Base-by-base conservation (phyloP, 352 stramenopile species). In the Globisporangium cederbergense region DNA sequence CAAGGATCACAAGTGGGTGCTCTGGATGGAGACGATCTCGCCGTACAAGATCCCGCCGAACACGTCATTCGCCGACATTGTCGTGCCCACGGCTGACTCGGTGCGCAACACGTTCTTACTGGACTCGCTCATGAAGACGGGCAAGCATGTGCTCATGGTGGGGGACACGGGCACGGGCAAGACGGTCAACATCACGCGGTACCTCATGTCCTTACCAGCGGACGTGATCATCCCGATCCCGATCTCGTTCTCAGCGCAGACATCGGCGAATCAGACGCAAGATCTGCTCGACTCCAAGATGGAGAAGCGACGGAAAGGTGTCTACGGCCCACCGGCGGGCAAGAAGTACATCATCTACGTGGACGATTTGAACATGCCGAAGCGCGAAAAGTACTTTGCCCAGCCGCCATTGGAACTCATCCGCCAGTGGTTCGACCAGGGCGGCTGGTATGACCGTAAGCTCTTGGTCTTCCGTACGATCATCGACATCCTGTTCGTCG, bases 301-400 rank as follows among this genome's bases (percentile, higher is more conserved):
- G 75, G 92, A 98, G 63, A 98, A 98, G 66, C 79, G 95, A 0
- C 71, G 93, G 16, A 98, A 97, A 60, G 94, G 96, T 10, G 86
- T 98, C 0, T 98, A 96, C 59, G 92, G 93, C 1, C 93, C 94
- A 8, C 79, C 90, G 0, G 83, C 89, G 18, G 93, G 95, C 4
- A 98, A 98, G 68, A 91, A 92, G 34, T 97, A 94, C 67, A 93
- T 98, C 42, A 77, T 98, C n/a, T 98, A 98, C 68, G 88, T 98
- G 42, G 95, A 98, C 67, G 95, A 98, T 68, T 66, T 98, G 7
- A 98, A 98, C 71, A 98, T 98, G 95, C 94, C 95, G 14, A 97
- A 97, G 70, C 84, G 88, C 16, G 94, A 98, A 62, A 95, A 94
- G 56, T 98, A 96, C 64, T 97, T 97, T 57, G 95, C 95, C 0